Conservation (phyloP, 2,329 filamentous ascomycete genomes). For the Pleomassaria siparia region DNA sequence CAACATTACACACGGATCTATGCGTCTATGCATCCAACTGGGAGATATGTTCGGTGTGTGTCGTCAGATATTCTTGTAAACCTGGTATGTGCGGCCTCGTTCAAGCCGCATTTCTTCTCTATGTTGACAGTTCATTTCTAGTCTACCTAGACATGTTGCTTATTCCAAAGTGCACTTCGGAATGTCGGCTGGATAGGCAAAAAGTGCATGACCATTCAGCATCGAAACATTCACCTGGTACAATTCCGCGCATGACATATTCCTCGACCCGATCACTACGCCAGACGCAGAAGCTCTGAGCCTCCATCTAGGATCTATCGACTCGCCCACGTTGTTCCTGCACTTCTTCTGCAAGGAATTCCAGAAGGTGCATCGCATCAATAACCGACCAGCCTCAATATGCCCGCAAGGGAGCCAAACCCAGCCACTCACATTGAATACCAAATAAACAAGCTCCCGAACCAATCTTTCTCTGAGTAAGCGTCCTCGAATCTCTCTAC, state of each 20-base stretch:
- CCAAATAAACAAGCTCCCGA: not conserved
- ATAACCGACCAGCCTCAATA: not conserved
- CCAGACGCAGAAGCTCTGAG: not conserved
- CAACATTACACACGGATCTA: too few relatives aligned
- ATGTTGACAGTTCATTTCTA: too few relatives aligned
- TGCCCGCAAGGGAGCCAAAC: not conserved
- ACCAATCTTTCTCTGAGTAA: too few relatives aligned
- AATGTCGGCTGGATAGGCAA: not conserved
- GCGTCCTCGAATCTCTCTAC: slow-evolving; percentile 4
- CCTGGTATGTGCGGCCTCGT: too few relatives aligned
- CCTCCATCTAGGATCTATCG: not conserved
- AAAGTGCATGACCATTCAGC: not conserved
- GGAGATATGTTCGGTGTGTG: too few relatives aligned
- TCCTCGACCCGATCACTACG: not conserved
- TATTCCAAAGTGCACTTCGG: too few relatives aligned
- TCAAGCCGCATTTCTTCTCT: too few relatives aligned
- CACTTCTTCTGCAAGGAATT: not conserved
- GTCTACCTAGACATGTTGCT: too few relatives aligned
- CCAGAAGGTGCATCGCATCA: not conserved
- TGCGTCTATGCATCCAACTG: too few relatives aligned
- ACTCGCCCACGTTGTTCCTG: not conserved
- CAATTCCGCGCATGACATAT: not conserved
- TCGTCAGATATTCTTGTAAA: too few relatives aligned
- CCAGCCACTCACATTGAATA: not conserved
- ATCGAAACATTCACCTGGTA: not conserved